phyloP scores from a whole-genome alignment of 179 eudicot genomes.

The Vitellaria paradoxa region DNA sequence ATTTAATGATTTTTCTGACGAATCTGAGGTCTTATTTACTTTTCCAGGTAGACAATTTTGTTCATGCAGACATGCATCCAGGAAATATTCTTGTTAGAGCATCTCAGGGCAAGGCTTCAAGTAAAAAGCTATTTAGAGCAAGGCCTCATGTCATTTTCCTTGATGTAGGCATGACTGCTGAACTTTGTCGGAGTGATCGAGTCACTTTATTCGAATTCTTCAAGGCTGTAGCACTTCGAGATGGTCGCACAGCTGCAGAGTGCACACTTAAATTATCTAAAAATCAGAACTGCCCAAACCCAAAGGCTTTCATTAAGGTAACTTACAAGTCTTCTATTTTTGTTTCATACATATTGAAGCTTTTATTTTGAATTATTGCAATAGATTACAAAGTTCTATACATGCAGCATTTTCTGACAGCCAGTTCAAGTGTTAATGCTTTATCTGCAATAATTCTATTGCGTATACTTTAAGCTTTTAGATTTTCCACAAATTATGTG shows the following conservation, averaged over 20 bases:
- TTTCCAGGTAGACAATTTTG: constrained; percentile 90
- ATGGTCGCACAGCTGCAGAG: constrained; percentile 89
- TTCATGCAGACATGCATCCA: constrained; percentile 99
- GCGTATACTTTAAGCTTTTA: neutral
- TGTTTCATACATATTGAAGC: neutral
- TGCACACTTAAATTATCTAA: constrained; percentile 78
- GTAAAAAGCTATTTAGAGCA: constrained; percentile 46
- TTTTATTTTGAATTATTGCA: neutral
- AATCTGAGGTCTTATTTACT: neutral
- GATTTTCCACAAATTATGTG: neutral
- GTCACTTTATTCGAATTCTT: constrained; percentile 75
- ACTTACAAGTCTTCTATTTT: neutral
- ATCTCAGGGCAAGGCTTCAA: constrained; percentile 40
- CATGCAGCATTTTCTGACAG: neutral
- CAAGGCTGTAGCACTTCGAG: constrained; percentile 85
- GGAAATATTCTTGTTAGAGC: constrained; percentile 90
- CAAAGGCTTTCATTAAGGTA: constrained; percentile 82
- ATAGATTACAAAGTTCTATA: neutral
- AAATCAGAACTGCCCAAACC: constrained; percentile 82
- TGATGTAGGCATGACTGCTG: constrained; percentile 99
- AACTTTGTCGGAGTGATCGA: constrained; percentile 72
- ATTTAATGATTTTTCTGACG: too few relatives aligned
- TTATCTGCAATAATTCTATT: neutral
- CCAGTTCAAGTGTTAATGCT: neutral
- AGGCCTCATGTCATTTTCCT: constrained; percentile 88